A percentile compares a stretch with the other conserved stretches of the same genome.
These are phyloP conservation scores for Tillandsia leiboldiana DNA, from an alignment of 176 grass and related monocot genomes.

Conservation along the genomic window DNA sequence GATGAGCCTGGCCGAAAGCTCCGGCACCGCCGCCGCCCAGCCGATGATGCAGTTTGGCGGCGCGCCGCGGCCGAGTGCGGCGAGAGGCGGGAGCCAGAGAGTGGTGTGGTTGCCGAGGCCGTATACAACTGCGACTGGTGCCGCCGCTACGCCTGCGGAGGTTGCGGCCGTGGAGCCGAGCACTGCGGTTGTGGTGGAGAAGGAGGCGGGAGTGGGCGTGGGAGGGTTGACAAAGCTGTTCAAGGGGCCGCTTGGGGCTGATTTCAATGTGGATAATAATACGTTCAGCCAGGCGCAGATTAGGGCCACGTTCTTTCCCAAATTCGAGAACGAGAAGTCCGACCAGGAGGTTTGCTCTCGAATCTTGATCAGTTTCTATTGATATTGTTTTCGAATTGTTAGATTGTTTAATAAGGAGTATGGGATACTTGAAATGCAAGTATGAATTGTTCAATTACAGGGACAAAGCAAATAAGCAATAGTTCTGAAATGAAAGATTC, in stretches of 20 bases:
- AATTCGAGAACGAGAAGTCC: conserved; percentile 96
- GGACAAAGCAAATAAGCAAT: no score
- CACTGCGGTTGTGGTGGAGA: neutral
- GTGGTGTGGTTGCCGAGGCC: conserved; percentile 45
- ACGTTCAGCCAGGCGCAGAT: conserved; percentile 61
- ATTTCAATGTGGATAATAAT: conserved; percentile 54
- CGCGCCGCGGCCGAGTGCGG: conserved; percentile 4
- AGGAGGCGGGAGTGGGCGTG: neutral
- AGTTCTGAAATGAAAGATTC: no score
- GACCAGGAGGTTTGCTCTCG: conserved; percentile 59
- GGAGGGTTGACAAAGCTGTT: conserved; percentile 34
- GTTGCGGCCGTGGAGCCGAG: neutral
- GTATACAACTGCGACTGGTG: conserved; percentile 18
- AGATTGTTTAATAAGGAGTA: neutral
- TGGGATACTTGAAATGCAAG: neutral
- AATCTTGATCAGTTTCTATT: neutral
- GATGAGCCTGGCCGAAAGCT: conserved; percentile 23
- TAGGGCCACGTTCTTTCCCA: conserved; percentile 92
- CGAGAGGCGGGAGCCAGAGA: neutral
- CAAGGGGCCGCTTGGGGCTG: conserved; percentile 38
- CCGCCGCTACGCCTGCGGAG: conserved; percentile 10
- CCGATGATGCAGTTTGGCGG: neutral
- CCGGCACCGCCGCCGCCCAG: no score
- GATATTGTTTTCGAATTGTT: neutral
- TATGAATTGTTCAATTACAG: neutral